Evolutionary conservation across 805 yeast species (phyloP), one percentile per base, ranked within the genome.

Genomic region (Saturnispora bothae): DNA sequence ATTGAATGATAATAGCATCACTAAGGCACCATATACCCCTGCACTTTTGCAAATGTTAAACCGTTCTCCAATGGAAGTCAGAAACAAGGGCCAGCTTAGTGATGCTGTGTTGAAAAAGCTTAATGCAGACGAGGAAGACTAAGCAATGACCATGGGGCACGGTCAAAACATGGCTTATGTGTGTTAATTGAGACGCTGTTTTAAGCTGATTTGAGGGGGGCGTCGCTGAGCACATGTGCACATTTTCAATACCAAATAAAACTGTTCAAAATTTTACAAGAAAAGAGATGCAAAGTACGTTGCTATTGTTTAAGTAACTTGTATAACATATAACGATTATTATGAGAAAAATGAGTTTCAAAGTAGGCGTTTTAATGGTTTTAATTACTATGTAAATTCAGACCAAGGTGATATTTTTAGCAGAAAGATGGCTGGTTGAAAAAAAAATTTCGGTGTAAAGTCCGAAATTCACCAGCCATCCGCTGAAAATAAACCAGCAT

Each of bases 21-120:
- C 72, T 44, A 74, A 78, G 50, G 81, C 89, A 12, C 72, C 76
- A n/a, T 78, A 78, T 54, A 63, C 71, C 23, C 64, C 53, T 14
- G 47, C 41, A 7, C 51, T 69, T 10, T 51, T 65, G 33, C 51
- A 50, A 1, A 51, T 61, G 44, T 59, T 73, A 54, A 50, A 61
- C 3, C 59, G 70, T 39, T 57, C 58, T 4, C 49, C 57, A 4
- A 48, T 57, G 23, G 62, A 59, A 21, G 59, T 50, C 26, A 61
- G 68, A 40, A 63, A 57, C 31, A 50, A 46, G 28, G 16, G 39
- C 39, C 50, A 51, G 38, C 49, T 45, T 28, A 31, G 46, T 33
- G 41, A 36, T 16, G 43, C 47, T 31, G 53, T 50, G 26, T 47
- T 59, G 35, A 38, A 47, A 6, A 54, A 46, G 28, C 33, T 43